phyloP scores from a whole-genome alignment of 805 yeast genomes.

The Diddensiella transvaalensis region DNA sequence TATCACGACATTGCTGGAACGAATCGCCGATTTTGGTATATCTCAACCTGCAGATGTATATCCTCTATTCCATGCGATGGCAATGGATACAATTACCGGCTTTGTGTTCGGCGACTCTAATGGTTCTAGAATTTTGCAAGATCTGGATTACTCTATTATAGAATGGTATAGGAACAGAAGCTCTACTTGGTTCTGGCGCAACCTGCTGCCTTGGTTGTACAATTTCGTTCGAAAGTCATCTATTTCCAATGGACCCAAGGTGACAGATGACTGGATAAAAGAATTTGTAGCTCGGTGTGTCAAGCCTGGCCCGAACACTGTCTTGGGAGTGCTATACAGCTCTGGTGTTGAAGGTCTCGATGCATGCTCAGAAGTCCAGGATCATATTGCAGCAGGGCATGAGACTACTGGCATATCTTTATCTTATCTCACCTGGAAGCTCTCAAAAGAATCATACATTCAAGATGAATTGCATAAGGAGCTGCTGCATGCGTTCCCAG shows the following conservation, averaged over 20 bases:
- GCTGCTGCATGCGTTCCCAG: slow-evolving; percentile 34
- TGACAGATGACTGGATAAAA: slow-evolving; percentile 44
- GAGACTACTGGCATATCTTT: slow-evolving; percentile 69
- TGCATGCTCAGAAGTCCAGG: slow-evolving; percentile 50
- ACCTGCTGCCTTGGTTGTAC: slow-evolving; percentile 55
- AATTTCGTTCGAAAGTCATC: slow-evolving; percentile 44
- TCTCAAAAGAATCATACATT: slow-evolving; percentile 48
- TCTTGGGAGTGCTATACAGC: slow-evolving; percentile 23
- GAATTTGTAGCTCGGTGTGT: slow-evolving; percentile 25
- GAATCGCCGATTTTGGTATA: slow-evolving; percentile 21
- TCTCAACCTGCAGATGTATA: slow-evolving; percentile 48
- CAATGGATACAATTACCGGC: slow-evolving; percentile 64
- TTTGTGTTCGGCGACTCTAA: slow-evolving; percentile 54
- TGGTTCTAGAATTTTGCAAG: slow-evolving; percentile 33
- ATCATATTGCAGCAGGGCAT: slow-evolving; percentile 74
- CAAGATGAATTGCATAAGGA: slow-evolving; percentile 51
- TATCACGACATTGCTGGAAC: slow-evolving; percentile 31
- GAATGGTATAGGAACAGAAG: slow-evolving; percentile 48
- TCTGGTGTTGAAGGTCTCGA: slow-evolving; percentile 29
- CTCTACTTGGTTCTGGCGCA: slow-evolving; percentile 63
- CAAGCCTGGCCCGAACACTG: slow-evolving; percentile 1
- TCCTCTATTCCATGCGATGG: slow-evolving; percentile 62
- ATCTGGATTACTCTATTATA: slow-evolving; percentile 42
- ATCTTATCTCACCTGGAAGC: slow-evolving; percentile 54
- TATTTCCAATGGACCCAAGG: slow-evolving; percentile 35